Evolutionary conservation across 139 green algal species (phyloP), one percentile per base, ranked within the genome.

Genomic region (Tetradesmus obliquus): DNA sequence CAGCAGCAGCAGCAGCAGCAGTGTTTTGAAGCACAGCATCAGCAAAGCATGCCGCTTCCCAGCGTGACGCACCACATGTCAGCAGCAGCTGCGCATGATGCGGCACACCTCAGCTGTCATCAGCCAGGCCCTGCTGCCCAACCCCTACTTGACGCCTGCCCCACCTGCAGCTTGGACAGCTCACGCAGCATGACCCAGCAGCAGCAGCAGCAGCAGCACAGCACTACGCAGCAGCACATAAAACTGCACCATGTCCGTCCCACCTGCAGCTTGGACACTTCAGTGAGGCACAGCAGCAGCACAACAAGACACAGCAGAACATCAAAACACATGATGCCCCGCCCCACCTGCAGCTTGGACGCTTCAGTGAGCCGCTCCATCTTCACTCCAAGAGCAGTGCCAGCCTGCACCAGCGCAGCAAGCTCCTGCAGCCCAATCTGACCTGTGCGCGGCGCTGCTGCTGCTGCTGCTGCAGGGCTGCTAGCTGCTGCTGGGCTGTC

Each of bases 371-470:
- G 74, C 24, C 92, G 57, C 86, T 94, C 92, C 84, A 91, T 55
- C 58, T 74, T 57, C 89, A 94, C 12, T 3, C 69, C 84, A 76
- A 91, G 76, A 58, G 17, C 51, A 2, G 19, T 6, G 10, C 94
- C 88, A 82, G 95, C 93, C 58, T 93, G 79, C 13, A 96, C 90
- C 17, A 95, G 87, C 19, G 88, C 62, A 72, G 93, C 71, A 88
- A 97, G 91, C 92, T 97, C 94, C 54, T 93, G 80, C 88, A 96
- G 55, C 12, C 24, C 55, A 20, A 79, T 90, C 51, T 53, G 51
- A 9, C 89, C 53, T 92, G 84, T 10, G 45, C 45, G 79, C 93
- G 3, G 69, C 81, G 6, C 71, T 53, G 32, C 87, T 71, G 86
- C 69, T 86, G 80, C 80, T 58, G 20, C 80, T 87, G 82, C 55